Evolutionary conservation across 192 early-diverging fungal species (phyloP).

Genomic region (Phlyctochytrium bullatum): DNA sequence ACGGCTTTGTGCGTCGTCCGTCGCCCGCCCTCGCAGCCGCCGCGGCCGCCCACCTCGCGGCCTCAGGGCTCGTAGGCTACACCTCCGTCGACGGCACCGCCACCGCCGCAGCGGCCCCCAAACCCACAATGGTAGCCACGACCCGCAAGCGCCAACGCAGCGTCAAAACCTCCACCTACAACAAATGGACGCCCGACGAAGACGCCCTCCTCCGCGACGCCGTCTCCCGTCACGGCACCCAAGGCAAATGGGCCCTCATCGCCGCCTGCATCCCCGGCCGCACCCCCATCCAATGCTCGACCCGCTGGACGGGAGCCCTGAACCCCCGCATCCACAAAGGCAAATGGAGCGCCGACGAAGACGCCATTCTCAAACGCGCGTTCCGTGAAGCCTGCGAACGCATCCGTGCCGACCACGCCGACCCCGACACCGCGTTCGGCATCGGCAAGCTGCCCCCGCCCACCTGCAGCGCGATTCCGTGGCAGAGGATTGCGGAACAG

Average conservation of each 20-base stretch:
- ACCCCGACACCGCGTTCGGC: not conserved
- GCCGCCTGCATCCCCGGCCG: conserved; percentile 23
- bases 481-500: conserved; percentile 76
- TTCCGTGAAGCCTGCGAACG: conserved; percentile 14
- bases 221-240: conserved; percentile 52
- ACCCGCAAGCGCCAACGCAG: not conserved
- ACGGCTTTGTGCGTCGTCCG: not conserved
- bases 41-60: not conserved
- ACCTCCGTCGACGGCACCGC: no score
- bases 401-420: not conserved
- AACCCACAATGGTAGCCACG: not conserved
- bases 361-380: conserved; percentile 25
- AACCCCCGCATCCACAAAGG: conserved; percentile 33
- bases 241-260: conserved; percentile 34
- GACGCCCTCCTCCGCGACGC: conserved; percentile 69
- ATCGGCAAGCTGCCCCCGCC: conserved; percentile 5
- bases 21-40: not conserved
- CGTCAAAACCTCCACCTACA: conserved; percentile 8
- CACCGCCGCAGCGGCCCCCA: not conserved
- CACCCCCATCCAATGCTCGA: conserved; percentile 34
- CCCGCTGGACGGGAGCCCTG: conserved; percentile 31
- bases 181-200: conserved; percentile 75
- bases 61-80: not conserved
- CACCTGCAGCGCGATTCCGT: conserved; percentile 50
- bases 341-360: conserved; percentile 39